Percentiles rank a stretch among this genome's conserved stretches.
phyloP scores from a whole-genome alignment of 306 rosid genomes.

The Trifolium fragiferum region DNA sequence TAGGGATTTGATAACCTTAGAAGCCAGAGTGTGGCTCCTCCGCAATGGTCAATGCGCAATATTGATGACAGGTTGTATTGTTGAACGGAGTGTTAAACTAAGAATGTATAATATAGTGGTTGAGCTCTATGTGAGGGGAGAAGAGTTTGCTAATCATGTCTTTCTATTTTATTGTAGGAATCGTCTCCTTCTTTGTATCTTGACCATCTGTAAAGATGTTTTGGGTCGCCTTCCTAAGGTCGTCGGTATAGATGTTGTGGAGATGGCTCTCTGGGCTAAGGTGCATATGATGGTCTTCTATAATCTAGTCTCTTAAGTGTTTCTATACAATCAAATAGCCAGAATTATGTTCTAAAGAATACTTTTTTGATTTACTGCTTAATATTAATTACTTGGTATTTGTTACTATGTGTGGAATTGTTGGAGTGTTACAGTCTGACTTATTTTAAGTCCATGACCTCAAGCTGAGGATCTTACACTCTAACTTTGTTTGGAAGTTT shows the following conservation, averaged over 20 bases:
- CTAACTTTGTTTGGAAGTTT: slow-evolving; percentile 27
- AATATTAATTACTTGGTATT: slow-evolving; percentile 20
- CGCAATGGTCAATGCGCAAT: slow-evolving; percentile 98
- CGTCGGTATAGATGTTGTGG: slow-evolving; percentile 96
- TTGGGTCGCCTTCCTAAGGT: slow-evolving; percentile 92
- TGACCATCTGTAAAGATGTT: slow-evolving; percentile 83
- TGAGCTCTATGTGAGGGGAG: slow-evolving; percentile 20
- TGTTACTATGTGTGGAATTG: slow-evolving; percentile 6
- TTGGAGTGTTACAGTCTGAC: slow-evolving; percentile 1
- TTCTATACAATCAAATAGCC: slow-evolving; percentile 30
- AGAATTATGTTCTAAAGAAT: slow-evolving; percentile 25
- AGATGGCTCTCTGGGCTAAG: slow-evolving; percentile 99
- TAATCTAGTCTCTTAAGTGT: slow-evolving; percentile 35
- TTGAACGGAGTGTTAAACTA: slow-evolving; percentile 36
- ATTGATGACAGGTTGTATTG: slow-evolving; percentile 81
- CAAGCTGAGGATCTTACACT: slow-evolving; percentile 32
- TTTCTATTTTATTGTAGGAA: slow-evolving; percentile 59
- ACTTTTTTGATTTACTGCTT: neutral
- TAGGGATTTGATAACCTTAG: slow-evolving; percentile 97
- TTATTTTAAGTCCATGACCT: slow-evolving; percentile 25
- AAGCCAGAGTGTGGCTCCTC: slow-evolving; percentile 97
- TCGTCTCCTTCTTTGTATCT: slow-evolving; percentile 73
- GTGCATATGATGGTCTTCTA: slow-evolving; percentile 52
- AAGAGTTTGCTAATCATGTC: slow-evolving; percentile 29
- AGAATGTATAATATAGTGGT: slow-evolving; percentile 13